phyloP scores from a whole-genome alignment of 768 basidiomycete genomes.

The Lyophyllum semitale region DNA sequence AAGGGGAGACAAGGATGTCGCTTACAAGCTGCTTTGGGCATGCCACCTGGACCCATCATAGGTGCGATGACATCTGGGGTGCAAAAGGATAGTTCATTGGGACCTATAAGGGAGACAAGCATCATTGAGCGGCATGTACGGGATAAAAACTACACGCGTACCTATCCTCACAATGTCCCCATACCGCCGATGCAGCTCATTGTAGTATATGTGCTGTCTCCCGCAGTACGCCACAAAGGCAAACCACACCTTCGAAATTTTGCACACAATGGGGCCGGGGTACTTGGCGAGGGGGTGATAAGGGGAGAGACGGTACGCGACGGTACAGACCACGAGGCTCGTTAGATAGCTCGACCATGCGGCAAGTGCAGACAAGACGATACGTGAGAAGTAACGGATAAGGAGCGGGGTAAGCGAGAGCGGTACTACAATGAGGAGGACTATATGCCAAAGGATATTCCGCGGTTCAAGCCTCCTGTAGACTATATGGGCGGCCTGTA shows the following conservation, averaged over 20 bases:
- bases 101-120: slow-evolving; percentile 33
- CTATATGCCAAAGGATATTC: background rate
- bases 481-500: slow-evolving; percentile 11
- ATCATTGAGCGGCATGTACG: background rate
- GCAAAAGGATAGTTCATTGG: slow-evolving; percentile 45
- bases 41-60: slow-evolving; percentile 36
- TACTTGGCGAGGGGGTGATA: slow-evolving; percentile 47
- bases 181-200: slow-evolving; percentile 48
- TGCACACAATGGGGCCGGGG: slow-evolving; percentile 46
- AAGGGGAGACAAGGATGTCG: slow-evolving; percentile 18
- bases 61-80: slow-evolving; percentile 32
- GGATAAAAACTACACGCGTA: slow-evolving; percentile 20
- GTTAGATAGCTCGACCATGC: slow-evolving; percentile 4
- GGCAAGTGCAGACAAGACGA: background rate
- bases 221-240: slow-evolving; percentile 33
- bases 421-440: slow-evolving; percentile 8
- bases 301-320: slow-evolving; percentile 44
- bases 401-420: background rate
- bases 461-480: slow-evolving; percentile 11
- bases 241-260: slow-evolving; percentile 39
- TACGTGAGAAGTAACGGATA: background rate
- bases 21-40: slow-evolving; percentile 39
- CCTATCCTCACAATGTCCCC: slow-evolving; percentile 58
- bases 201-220: slow-evolving; percentile 43
- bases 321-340: background rate